phyloP scores from a whole-genome alignment of 345 rosid genomes.

The Mangifera indica region DNA sequence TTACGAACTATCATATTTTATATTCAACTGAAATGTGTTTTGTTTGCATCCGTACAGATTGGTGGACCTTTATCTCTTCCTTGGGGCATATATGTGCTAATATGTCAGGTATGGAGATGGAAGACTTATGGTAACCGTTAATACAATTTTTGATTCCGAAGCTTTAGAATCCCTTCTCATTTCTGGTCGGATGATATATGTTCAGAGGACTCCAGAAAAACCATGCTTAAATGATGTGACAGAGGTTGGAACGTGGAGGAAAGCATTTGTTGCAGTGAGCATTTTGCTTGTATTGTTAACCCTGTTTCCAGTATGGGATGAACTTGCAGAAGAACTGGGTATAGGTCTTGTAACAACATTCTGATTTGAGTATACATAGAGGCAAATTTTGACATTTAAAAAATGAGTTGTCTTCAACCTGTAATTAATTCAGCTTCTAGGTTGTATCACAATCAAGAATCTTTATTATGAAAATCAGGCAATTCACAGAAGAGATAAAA shows the following conservation, averaged over 20 bases:
- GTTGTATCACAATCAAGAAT: background rate
- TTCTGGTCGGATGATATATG: background rate
- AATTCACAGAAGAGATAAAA: no score
- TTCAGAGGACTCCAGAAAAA: conserved; percentile 84
- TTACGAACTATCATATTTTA: background rate
- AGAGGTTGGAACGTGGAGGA: conserved; percentile 94
- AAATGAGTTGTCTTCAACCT: conserved; percentile 3
- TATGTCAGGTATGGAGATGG: conserved; percentile 67
- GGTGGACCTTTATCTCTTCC: conserved; percentile 95
- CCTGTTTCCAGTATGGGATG: conserved; percentile 86
- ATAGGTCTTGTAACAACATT: conserved; percentile 86
- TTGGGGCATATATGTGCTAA: conserved; percentile 89
- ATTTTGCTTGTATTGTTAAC: conserved; percentile 62
- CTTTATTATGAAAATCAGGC: no score
- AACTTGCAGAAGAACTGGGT: conserved; percentile 93
- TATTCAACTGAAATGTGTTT: background rate
- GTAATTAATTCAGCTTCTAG: background rate
- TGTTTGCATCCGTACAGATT: conserved; percentile 44
- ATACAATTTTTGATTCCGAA: background rate
- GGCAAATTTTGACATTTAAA: conserved; percentile 19
- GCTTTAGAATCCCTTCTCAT: conserved; percentile 10
- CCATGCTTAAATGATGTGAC: conserved; percentile 91
- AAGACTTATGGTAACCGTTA: background rate
- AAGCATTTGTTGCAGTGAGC: conserved; percentile 52
- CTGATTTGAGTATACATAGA: conserved; percentile 24